Evolutionary conservation across 2,329 filamentous ascomycete genomes (phyloP), one percentile per base, ranked within the genome.

Genomic region (Claviceps maximensis): DNA sequence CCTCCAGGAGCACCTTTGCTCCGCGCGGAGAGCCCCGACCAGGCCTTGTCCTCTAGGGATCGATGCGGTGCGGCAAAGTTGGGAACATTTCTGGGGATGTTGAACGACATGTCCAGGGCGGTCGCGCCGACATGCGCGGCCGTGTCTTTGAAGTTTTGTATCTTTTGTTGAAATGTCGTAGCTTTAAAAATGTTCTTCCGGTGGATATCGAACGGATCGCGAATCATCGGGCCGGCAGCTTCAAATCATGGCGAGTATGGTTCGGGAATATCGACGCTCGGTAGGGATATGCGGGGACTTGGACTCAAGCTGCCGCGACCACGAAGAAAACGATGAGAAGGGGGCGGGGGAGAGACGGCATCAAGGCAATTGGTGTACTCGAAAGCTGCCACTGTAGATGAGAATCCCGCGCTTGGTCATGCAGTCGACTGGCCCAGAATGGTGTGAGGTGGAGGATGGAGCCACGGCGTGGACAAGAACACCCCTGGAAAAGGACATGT

Each of bases 1-100:
- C 60, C 61, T 49, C 58, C 61, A 55, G 65, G 61, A 53, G 60
- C 63, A 46, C 69, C 21, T 19, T 44, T 68, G 53, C 71, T 62
- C 23, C 65, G 59, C 65, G 66, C 58, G 45, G 27, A 29, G 27
- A 64, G 61, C 69, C 73, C 56, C 68, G 75, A 75, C 85, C 86
- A 89, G 55, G 80, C 74, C 55, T 72, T 74, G 66, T 87, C 83
- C 67, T 87, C 84, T 60, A 79, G 67, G 58, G 77, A 69, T 65
- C 83, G 78, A 67, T 84, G 79, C 27, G 82, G 77, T 65, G 80
- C 78, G 57, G 71, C 72, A 64, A 87, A 86, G 60, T 81, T 80
- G 52, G 84, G 84, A n/a, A 83, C 75, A 69, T 86, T 82, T 65
- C 78, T 80, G 17, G 85, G 84, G 40, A 86, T 71, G 49, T 78